Conservation (phyloP, 306 rosid genomes). For the Parietaria judaica region DNA sequence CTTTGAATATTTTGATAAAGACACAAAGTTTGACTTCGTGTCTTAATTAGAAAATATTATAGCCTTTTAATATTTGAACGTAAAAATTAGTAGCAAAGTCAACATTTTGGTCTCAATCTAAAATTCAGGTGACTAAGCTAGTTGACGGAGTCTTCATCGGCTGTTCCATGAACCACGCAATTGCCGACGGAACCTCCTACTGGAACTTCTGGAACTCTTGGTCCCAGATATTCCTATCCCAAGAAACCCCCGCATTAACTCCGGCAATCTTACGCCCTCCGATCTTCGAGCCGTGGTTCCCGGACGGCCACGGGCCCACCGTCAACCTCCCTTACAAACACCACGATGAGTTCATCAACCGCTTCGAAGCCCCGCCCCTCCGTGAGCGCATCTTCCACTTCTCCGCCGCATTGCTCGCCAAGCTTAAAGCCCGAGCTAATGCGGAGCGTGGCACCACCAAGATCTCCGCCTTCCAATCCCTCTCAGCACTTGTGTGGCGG, state of each 20-base stretch:
- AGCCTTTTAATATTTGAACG: no score
- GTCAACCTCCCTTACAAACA: conserved; percentile 36
- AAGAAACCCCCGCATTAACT: neutral
- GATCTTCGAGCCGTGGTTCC: conserved; percentile 40
- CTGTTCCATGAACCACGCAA: conserved; percentile 43
- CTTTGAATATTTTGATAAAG: no score
- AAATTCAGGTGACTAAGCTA: conserved; percentile 47
- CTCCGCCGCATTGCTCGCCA: conserved; percentile 38
- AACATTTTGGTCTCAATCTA: no score
- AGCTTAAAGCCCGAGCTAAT: conserved; percentile 53
- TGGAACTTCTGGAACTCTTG: conserved; percentile 53
- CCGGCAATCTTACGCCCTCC: conserved; percentile 28
- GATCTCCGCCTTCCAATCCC: conserved; percentile 51
- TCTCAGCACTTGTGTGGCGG: conserved; percentile 43
- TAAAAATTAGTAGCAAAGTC: no score
- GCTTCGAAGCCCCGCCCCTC: conserved; percentile 30
- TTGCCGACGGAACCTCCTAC: conserved; percentile 47
- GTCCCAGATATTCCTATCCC: conserved; percentile 49
- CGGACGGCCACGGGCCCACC: conserved; percentile 24
- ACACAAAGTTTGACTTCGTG: no score
- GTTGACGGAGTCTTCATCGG: conserved; percentile 59
- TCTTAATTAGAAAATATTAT: neutral
- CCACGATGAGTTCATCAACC: conserved; percentile 32
- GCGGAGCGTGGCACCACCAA: conserved; percentile 16
- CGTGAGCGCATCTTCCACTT: conserved; percentile 56